Percentiles rank a stretch among this genome's conserved stretches.
These are phyloP conservation scores for Fusarium armeniacum DNA, from an alignment of 2,329 filamentous ascomycete genomes.

Conservation along the genomic window DNA sequence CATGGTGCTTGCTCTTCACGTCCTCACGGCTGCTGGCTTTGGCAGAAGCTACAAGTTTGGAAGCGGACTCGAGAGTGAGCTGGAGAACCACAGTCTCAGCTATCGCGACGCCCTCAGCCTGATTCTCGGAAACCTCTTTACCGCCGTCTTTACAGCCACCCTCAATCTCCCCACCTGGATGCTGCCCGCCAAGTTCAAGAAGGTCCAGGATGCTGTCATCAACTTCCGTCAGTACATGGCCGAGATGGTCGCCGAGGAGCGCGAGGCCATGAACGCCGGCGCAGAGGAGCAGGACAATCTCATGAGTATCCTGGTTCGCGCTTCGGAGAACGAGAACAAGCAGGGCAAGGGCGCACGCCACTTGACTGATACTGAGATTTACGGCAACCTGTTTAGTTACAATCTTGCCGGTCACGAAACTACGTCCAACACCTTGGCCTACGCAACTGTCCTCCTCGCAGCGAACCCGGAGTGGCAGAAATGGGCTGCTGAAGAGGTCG, in stretches of 20 bases:
- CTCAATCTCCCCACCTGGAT: constrained; percentile 32
- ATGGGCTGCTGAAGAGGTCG: constrained; percentile 59
- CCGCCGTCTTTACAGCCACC: constrained; percentile 35
- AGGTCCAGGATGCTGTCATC: constrained; percentile 36
- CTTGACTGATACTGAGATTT: constrained; percentile 60
- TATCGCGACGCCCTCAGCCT: constrained; percentile 37
- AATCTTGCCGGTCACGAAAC: constrained; percentile 67
- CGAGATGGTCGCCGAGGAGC: constrained; percentile 39
- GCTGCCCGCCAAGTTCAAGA: constrained; percentile 34
- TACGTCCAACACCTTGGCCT: constrained; percentile 61
- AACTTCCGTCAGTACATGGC: constrained; percentile 44
- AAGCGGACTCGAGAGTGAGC: constrained; percentile 19
- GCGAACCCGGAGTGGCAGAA: constrained; percentile 60
- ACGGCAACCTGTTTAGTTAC: constrained; percentile 64
- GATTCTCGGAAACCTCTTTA: constrained; percentile 37
- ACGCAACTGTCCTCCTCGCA: constrained; percentile 60
- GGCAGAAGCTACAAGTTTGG: constrained; percentile 41
- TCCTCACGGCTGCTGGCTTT: constrained; percentile 42
- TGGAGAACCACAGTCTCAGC: constrained; percentile 34
- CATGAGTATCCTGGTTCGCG: constrained; percentile 43
- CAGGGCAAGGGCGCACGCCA: constrained; percentile 30
- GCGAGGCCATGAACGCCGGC: constrained; percentile 26
- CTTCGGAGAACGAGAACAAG: constrained; percentile 30
- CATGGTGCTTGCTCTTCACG: constrained; percentile 40
- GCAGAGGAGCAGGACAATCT: constrained; percentile 30